Conservation (phyloP, 1,284 basidiomycete species). For the Leccinum subrobustum region DNA sequence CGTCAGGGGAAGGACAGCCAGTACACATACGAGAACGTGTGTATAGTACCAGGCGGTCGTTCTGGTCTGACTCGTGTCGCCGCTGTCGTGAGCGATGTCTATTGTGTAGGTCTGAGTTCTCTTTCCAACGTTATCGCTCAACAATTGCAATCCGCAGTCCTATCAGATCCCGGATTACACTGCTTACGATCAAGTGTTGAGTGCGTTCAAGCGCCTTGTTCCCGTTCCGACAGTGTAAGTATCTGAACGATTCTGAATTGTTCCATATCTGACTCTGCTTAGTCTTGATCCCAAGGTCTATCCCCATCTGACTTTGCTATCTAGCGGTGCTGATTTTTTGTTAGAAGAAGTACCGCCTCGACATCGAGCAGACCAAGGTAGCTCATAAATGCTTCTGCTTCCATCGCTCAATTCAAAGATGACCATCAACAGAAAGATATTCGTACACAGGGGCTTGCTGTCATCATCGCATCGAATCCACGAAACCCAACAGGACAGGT, state of each 20-base stretch:
- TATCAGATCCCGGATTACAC: slow-evolving; percentile 91
- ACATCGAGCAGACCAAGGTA: slow-evolving; percentile 72
- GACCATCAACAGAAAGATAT: slow-evolving; percentile 63
- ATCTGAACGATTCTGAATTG: neutral
- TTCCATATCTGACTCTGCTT: slow-evolving; percentile 14
- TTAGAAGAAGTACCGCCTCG: slow-evolving; percentile 64
- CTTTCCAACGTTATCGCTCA: slow-evolving; percentile 2
- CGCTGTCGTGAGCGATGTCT: slow-evolving; percentile 85
- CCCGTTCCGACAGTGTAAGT: slow-evolving; percentile 85
- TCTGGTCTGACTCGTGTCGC: slow-evolving; percentile 89
- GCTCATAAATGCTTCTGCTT: neutral
- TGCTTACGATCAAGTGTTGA: slow-evolving; percentile 81
- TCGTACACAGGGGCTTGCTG: slow-evolving; percentile 75
- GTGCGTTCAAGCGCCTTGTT: slow-evolving; percentile 85
- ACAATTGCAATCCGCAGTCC: slow-evolving; percentile 43
- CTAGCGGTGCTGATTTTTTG: slow-evolving; percentile 10
- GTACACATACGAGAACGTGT: slow-evolving; percentile 90
- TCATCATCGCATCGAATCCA: slow-evolving; percentile 88
- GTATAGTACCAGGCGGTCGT: slow-evolving; percentile 89
- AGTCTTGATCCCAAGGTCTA: slow-evolving; percentile 60
- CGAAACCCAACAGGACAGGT: slow-evolving; percentile 90
- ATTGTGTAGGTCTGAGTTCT: slow-evolving; percentile 48
- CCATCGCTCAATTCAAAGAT: slow-evolving; percentile 6
- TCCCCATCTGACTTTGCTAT: slow-evolving; percentile 2
- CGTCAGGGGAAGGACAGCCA: slow-evolving; percentile 76